A percentile compares a stretch with the other conserved stretches of the same genome.
Evolutionary conservation across 2,329 filamentous ascomycete genomes (phyloP).

Genomic region (Trichoderma citrinoviride): DNA sequence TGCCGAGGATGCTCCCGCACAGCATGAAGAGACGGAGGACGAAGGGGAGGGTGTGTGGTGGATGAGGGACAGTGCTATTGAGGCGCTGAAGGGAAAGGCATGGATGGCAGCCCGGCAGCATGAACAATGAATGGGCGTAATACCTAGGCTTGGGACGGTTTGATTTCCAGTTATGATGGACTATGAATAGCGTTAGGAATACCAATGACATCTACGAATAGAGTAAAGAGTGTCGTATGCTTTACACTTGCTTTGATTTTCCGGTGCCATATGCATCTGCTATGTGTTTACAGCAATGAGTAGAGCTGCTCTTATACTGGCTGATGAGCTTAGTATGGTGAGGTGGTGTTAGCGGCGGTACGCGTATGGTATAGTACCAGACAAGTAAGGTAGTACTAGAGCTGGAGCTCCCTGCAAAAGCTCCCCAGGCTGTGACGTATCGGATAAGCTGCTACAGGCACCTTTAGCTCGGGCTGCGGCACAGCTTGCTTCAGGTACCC

Average conservation of each 20-base stretch:
- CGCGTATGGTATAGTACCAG: too few relatives aligned
- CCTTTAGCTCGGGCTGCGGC: too few relatives aligned
- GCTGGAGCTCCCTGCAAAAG: too few relatives aligned
- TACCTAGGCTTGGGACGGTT: not conserved
- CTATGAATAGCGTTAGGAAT: not conserved
- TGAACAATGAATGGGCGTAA: constrained; percentile 1
- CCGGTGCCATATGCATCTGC: too few relatives aligned
- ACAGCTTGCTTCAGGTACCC: constrained; percentile 1
- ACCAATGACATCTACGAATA: not conserved
- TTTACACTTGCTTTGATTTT: too few relatives aligned
- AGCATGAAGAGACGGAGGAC: constrained; percentile 27
- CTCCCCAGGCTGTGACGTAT: too few relatives aligned
- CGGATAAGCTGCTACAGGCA: too few relatives aligned
- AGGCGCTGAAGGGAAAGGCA: constrained; percentile 53
- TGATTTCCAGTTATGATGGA: constrained; percentile 25
- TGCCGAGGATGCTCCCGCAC: not conserved
- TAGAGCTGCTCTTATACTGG: not conserved
- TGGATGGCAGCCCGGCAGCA: constrained; percentile 49
- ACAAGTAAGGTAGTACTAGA: too few relatives aligned
- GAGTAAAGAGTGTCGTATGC: not conserved
- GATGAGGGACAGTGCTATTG: constrained; percentile 55
- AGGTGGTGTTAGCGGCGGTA: too few relatives aligned
- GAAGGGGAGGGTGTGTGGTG: constrained; percentile 46
- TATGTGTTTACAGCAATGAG: not conserved
- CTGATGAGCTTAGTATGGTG: too few relatives aligned